A percentile compares a stretch with the other conserved stretches of the same genome.
Evolutionary conservation across 352 stramenopile genomes (phyloP).

Genomic region (Phytophthora pini): DNA sequence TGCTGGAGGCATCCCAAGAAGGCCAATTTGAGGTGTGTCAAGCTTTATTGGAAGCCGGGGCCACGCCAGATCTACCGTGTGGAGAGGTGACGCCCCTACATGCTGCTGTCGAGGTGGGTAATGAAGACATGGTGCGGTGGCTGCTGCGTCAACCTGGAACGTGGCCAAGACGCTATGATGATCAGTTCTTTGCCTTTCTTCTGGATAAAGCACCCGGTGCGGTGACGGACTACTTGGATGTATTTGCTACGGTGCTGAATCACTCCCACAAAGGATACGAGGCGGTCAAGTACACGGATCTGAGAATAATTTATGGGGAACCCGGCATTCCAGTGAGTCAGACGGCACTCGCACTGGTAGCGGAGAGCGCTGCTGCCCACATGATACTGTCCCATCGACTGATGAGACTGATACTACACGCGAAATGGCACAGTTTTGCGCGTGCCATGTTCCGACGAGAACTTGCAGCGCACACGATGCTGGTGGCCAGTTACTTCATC

Average conservation of each 20-base stretch:
- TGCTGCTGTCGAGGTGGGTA: slow-evolving; percentile 60
- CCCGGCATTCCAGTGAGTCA: slow-evolving; percentile 51
- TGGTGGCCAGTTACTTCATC: slow-evolving; percentile 63
- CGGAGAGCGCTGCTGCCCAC: slow-evolving; percentile 47
- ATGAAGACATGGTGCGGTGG: slow-evolving; percentile 61
- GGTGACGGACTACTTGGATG: slow-evolving; percentile 54
- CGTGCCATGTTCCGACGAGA: slow-evolving; percentile 56
- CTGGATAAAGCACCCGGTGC: slow-evolving; percentile 57
- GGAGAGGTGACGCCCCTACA: slow-evolving; percentile 53
- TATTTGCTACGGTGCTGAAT: slow-evolving; percentile 58
- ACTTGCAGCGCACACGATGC: slow-evolving; percentile 52
- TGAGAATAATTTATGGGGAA: slow-evolving; percentile 58
- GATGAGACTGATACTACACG: slow-evolving; percentile 55
- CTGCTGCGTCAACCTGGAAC: slow-evolving; percentile 47
- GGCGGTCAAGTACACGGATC: slow-evolving; percentile 58
- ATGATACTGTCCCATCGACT: slow-evolving; percentile 62
- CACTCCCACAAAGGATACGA: slow-evolving; percentile 39
- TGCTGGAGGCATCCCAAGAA: slow-evolving; percentile 70
- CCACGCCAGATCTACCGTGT: slow-evolving; percentile 45
- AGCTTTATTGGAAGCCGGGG: slow-evolving; percentile 50
- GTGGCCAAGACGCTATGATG: slow-evolving; percentile 42
- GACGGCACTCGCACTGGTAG: slow-evolving; percentile 54
- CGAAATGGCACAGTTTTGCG: slow-evolving; percentile 74
- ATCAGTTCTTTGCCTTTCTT: slow-evolving; percentile 59
- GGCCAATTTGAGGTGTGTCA: slow-evolving; percentile 58